phyloP scores from a whole-genome alignment of 2,329 filamentous ascomycete genomes.

The Penicillium sclerotiorum region DNA sequence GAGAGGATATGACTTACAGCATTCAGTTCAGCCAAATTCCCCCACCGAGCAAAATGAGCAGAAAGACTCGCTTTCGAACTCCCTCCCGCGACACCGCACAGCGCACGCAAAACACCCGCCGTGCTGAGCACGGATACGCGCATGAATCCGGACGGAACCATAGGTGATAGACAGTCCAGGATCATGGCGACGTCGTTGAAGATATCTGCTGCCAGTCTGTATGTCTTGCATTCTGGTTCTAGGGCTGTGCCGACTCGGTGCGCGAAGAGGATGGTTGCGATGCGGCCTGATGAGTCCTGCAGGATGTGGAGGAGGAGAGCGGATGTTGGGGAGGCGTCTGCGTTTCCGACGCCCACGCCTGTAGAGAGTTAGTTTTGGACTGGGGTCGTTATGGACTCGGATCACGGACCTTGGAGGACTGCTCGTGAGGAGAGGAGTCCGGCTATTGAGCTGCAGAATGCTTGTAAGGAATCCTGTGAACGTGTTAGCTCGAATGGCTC shows the following conservation, averaged over 20 bases:
- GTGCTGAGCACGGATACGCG: slow-evolving; percentile 62
- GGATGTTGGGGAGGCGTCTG: slow-evolving; percentile 74
- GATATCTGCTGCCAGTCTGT: slow-evolving; percentile 81
- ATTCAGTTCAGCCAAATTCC: slow-evolving; percentile 90
- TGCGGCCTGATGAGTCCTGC: slow-evolving; percentile 76
- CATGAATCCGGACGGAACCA: slow-evolving; percentile 60
- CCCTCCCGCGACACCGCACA: slow-evolving; percentile 89
- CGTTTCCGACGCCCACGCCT: slow-evolving; percentile 83
- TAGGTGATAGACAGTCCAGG: slow-evolving; percentile 79
- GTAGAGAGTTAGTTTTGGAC: slow-evolving; percentile 6
- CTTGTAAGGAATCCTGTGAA: slow-evolving; percentile 43
- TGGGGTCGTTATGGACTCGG: not conserved
- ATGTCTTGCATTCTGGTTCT: slow-evolving; percentile 88
- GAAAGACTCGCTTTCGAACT: slow-evolving; percentile 89
- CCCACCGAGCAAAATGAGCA: slow-evolving; percentile 84
- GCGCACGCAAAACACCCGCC: slow-evolving; percentile 63
- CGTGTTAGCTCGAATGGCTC: not conserved
- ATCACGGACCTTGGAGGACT: slow-evolving; percentile 67
- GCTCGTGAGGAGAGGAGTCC: slow-evolving; percentile 75
- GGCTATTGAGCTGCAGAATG: slow-evolving; percentile 46
- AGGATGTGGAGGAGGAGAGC: slow-evolving; percentile 81
- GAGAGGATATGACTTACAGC: slow-evolving; percentile 57
- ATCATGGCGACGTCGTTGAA: slow-evolving; percentile 87
- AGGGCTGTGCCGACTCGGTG: slow-evolving; percentile 79
- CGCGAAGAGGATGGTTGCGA: slow-evolving; percentile 86